Conservation (phyloP, 2,329 filamentous ascomycete genomes). For the Phialocephala sp. region DNA sequence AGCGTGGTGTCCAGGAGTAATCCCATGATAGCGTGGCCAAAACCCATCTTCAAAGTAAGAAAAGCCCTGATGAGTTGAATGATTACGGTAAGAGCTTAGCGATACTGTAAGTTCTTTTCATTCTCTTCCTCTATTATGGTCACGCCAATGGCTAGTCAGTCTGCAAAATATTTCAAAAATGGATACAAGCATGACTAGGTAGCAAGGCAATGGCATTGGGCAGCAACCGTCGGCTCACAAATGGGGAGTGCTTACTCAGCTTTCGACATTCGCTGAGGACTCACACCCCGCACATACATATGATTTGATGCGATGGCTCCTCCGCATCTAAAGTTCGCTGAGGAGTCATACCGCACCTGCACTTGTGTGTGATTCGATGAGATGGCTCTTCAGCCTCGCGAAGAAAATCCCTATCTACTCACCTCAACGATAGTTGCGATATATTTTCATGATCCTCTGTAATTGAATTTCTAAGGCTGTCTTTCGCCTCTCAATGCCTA, state of each 20-base stretch:
- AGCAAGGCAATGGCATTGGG: not conserved
- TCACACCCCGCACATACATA: conserved; percentile 3
- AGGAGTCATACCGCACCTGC: not conserved
- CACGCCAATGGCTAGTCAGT: not conserved
- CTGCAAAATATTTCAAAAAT: not conserved
- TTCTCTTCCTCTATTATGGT: not conserved
- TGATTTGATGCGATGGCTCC: conserved; percentile 12
- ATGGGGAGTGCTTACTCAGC: not conserved
- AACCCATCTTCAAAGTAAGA: no score
- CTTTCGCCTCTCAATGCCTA: conserved; percentile 4
- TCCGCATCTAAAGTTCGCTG: conserved; percentile 5
- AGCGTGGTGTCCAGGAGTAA: no score
- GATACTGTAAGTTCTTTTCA: not conserved
- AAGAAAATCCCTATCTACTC: conserved; percentile 3
- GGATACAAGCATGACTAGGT: not conserved
- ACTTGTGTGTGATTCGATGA: not conserved
- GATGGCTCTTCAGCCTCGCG: conserved; percentile 5
- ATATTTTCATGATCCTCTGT: conserved; percentile 7
- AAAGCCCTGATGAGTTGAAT: no score
- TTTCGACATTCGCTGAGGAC: conserved; percentile 1
- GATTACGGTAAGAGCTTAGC: not conserved
- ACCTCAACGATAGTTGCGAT: not conserved
- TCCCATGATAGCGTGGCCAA: no score
- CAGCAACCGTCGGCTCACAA: not conserved
- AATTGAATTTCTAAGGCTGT: not conserved